Conservation (phyloP, 805 yeast genomes). For the Wickerhamiella nectarea region DNA sequence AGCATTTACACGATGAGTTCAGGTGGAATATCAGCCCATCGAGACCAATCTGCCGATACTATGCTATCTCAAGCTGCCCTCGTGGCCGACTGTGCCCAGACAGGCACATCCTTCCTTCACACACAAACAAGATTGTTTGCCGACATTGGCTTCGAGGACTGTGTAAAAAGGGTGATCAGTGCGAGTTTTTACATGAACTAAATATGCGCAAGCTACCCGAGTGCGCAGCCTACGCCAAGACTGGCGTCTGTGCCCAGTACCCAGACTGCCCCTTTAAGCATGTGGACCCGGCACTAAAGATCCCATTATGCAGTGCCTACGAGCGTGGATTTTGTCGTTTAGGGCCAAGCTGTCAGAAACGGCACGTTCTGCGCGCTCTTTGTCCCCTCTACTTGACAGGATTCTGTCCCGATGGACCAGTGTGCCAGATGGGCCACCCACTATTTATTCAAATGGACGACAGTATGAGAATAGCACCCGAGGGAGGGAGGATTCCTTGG, state of each 20-base stretch:
- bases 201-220: conserved; percentile 93
- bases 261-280: conserved; percentile 91
- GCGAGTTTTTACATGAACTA: conserved; percentile 93
- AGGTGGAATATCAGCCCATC: conserved; percentile 77
- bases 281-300: conserved; percentile 73
- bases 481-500: conserved; percentile 5
- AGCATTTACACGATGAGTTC: conserved; percentile 65
- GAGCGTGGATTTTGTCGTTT: conserved; percentile 81
- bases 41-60: conserved; percentile 72
- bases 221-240: conserved; percentile 72
- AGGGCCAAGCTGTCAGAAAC: conserved; percentile 72
- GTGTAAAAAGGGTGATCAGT: conserved; percentile 90
- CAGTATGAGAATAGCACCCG: conserved; percentile 27
- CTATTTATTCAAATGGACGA: conserved; percentile 36
- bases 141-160: conserved; percentile 97
- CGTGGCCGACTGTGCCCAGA: conserved; percentile 74
- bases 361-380: conserved; percentile 62
- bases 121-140: conserved; percentile 73
- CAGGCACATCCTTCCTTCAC: conserved; percentile 61
- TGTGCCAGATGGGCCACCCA: conserved; percentile 73
- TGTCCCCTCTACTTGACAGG: conserved; percentile 81
- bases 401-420: conserved; percentile 80
- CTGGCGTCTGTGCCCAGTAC: conserved; percentile 62
- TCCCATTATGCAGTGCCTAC: conserved; percentile 79
- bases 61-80: conserved; percentile 64